Base-by-base conservation (phyloP, 345 rosid species). In the Hypericum perforatum region DNA sequence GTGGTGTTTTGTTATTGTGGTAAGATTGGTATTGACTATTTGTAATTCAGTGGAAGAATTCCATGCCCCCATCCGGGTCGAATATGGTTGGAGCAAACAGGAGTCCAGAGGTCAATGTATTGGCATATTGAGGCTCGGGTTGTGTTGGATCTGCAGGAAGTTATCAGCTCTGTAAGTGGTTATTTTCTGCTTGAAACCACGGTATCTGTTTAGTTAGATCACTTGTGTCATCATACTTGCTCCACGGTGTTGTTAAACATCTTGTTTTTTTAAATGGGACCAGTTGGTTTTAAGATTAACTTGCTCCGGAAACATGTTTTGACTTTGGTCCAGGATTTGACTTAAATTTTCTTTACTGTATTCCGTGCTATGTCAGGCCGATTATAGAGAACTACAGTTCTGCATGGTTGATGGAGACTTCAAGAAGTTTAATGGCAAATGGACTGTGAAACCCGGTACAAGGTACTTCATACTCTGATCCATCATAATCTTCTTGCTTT, bases 121-220 rank as follows among this genome's bases (percentile, higher is more conserved):
- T 87, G 98, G 96, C 98, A 87, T 58, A 91, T 91, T n/a, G 96
- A 92, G 71, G 95, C 98, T 66, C 94, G 86, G 52, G 98, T 92
- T 36, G 96, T 87, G 37, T 79, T 92, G 58, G 96, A 92, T 73
- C 96, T 92, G 42, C 84, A 77, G 65, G 96, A 92, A 61, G 62
- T 73, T 59, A 68, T 63, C 38, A 61, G 75, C 59, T 81, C 90
- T 37, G 96, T 87, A 71, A 77, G 78, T 43, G 9, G 38, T 37
- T 8, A 13, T 43, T 39, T 16, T 6, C 36, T 61, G 15, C 22
- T 45, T 53, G 37, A 22, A 22, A 22, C 1, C 32, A 22, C 32
- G 32, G 32, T 1, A 22, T 22, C 32, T 22, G 32, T 22, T 22
- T 22, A 1, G 32, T 22, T 22, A 22, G 32, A 22, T 22, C 32